Evolutionary conservation across 1,139 yeast genomes (phyloP).

Genomic region (Debaryomyces udenii): DNA sequence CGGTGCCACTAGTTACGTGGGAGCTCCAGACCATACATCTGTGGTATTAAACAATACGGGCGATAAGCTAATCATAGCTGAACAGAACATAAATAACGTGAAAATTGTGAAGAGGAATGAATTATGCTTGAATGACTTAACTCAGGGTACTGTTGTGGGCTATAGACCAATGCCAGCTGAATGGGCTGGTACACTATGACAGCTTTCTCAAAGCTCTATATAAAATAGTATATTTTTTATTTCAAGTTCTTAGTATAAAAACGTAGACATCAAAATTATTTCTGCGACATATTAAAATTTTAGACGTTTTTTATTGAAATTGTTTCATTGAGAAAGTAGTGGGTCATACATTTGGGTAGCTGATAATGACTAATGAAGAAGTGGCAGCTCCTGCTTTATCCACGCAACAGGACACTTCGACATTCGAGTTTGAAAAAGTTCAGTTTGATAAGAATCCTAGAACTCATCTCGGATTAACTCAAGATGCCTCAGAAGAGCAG

Average conservation of each 20-base stretch:
- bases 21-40: slow-evolving; percentile 71
- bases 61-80: slow-evolving; percentile 47
- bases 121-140: slow-evolving; percentile 45
- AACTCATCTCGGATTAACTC: slow-evolving; percentile 15
- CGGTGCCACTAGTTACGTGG: slow-evolving; percentile 40
- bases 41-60: slow-evolving; percentile 48
- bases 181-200: slow-evolving; percentile 47
- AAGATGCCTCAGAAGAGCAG: slow-evolving; percentile 24
- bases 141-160: slow-evolving; percentile 51
- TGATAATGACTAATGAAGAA: slow-evolving; percentile 17
- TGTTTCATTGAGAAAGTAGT: no score
- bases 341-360: neutral
- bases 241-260: neutral
- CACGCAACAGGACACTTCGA: slow-evolving; percentile 57
- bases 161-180: slow-evolving; percentile 58
- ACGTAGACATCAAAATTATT: neutral
- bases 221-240: neutral
- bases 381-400: slow-evolving; percentile 60
- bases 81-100: slow-evolving; percentile 62
- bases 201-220: neutral
- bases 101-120: slow-evolving; percentile 51
- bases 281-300: no score
- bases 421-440: slow-evolving; percentile 48
- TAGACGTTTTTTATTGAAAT: no score
- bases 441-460: slow-evolving; percentile 6